phyloP scores from a whole-genome alignment of 73 alveolate genomes.

The Tetrahymena elliotti region DNA sequence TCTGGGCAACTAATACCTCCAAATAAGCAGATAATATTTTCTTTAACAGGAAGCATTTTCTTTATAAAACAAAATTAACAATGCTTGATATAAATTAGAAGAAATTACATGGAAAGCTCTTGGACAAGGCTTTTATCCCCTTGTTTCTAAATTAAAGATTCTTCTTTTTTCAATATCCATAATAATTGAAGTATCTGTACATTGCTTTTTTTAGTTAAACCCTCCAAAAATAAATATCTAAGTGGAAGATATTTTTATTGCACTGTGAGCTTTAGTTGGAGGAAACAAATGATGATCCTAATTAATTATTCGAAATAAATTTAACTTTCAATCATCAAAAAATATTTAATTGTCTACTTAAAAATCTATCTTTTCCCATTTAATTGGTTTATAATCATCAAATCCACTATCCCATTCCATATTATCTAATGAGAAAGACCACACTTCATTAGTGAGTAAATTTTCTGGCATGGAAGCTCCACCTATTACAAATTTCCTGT shows the following conservation, averaged over 20 bases:
- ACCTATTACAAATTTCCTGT: slow-evolving; percentile 16
- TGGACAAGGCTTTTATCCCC: slow-evolving; percentile 28
- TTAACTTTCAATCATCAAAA: neutral
- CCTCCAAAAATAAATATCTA: slow-evolving; percentile 31
- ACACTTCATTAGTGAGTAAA: slow-evolving; percentile 26
- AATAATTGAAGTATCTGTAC: slow-evolving; percentile 9
- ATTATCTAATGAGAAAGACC: slow-evolving; percentile 28
- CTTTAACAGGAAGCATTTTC: slow-evolving; percentile 21
- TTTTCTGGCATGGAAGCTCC: slow-evolving; percentile 44
- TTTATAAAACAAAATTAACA: neutral
- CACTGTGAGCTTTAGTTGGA: slow-evolving; percentile 21
- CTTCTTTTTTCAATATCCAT: slow-evolving; percentile 15
- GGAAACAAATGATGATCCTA: slow-evolving; percentile 9
- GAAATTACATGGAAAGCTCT: slow-evolving; percentile 41
- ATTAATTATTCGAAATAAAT: neutral
- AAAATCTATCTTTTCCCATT: slow-evolving; percentile 13
- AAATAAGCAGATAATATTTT: slow-evolving; percentile 21
- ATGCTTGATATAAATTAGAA: neutral
- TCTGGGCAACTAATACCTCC: slow-evolving; percentile 30
- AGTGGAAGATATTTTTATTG: slow-evolving; percentile 2
- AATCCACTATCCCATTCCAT: slow-evolving; percentile 24
- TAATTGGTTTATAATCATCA: slow-evolving; percentile 9
- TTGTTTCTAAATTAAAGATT: slow-evolving; percentile 8
- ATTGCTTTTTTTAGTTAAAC: slow-evolving; percentile 16
- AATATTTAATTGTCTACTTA: neutral